Evolutionary conservation across 2,329 filamentous ascomycete genomes (phyloP), one percentile per base, ranked within the genome.

Genomic region (Ceratocystiopsis minuta): DNA sequence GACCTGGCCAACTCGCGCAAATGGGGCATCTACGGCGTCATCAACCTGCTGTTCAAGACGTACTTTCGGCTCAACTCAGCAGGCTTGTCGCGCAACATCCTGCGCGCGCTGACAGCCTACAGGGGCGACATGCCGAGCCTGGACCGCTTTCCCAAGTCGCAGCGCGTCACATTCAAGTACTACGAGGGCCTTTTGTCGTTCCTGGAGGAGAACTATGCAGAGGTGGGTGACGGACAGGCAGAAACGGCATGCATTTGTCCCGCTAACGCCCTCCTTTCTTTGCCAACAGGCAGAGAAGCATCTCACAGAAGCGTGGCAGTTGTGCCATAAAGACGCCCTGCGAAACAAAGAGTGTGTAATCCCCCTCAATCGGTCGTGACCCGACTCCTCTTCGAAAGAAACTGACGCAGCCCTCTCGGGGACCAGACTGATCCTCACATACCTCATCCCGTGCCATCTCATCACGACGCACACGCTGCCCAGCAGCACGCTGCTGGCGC

Each of bases 21-120:
- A 72, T 98, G 90, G 90, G 92, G 85, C 7, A 82, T 94, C 38
- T 98, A 98, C 64, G 87, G 86, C 58, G 79, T 88, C 49, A 85
- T 87, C 54, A 96, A 94, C 55, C 70, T 98, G 9, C 68, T 95
- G 14, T 98, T 98, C 73, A 96, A 96, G 62, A 96, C 87, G 2
- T 95, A 96, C 59, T 98, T 98, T 66, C 92, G 84, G 64, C 67
- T 96, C 48, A 94, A 93, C 61, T 83, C 81, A 32, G 80, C 92
- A 44, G 78, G 76, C n/a, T 66, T 96, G 16, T 93, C 80, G 16
- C 86, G 90, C 56, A 95, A 90, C 50, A 79, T 96, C 39, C 67
- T 98, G 38, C 83, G 80, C 50, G 86, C 85, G 0, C 68, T 98
- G 38, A 70, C 78, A 38, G 87, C 86, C 13, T 79, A 81, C 42